Evolutionary conservation across 2,329 filamentous ascomycete genomes (phyloP), one percentile per base, ranked within the genome.

Genomic region (Pseudocercospora crystallina): DNA sequence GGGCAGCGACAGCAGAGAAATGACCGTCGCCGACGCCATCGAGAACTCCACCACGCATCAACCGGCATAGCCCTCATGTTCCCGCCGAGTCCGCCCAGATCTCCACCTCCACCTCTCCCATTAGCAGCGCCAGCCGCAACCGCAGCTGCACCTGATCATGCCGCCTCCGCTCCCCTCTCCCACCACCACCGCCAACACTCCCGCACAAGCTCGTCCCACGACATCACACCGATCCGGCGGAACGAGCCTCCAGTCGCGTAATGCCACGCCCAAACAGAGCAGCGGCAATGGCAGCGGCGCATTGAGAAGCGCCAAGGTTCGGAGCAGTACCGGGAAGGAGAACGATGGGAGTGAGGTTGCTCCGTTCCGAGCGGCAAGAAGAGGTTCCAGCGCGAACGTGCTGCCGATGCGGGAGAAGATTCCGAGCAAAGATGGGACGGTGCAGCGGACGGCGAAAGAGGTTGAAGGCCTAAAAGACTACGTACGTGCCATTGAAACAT

Each of bases 381-480:
- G 56, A 36, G 33, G 40, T 10, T 49, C 44, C 41, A 43, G 47
- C 10, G 56, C 54, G 9, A 53, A 51, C 32, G 45, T 53, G 31
- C 43, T 62, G 48, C 55, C 47, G 11, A 43, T 43, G 36, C 47
- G 59, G 20, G 62, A 65, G 43, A 63, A 63, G 56, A 34, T 47
- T 39, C 60, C 61, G 15, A 64, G 62, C 51, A 65, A 65, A 58
- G 79, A 80, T 64, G 78, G 87, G 17, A 82, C 82, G 60, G 79
- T 75, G 33, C 81, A 84, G 58, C 82, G 86, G 59, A 83, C 85
- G 5, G 75, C 89, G 51, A 87, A 90, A 69, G 87, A 90, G 68
- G 86, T 77, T 33, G 73, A 85, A 2, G 87, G 86, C 15, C 71
- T 91, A 66, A 89, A 87, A 73, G 87, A 91, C 73, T 92, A 87